Base-by-base conservation (phyloP, 139 green algal species). In the Chlorella ohadii region DNA sequence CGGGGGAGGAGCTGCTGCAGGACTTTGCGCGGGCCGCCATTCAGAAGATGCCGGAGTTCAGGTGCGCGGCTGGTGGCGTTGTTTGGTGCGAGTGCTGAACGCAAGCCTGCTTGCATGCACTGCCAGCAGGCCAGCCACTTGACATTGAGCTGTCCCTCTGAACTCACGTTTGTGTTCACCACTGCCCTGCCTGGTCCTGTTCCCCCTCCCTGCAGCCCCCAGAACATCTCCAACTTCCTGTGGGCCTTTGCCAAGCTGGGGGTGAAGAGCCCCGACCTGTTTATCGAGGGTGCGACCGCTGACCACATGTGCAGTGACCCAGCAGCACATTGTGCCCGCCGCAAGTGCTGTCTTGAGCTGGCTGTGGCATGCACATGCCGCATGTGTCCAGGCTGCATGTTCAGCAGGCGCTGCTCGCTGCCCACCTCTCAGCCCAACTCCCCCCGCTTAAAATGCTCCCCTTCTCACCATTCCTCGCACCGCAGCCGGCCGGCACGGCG, bases 221-320 rank as follows among this genome's bases (percentile, higher is more conserved):
- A 88, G 80, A 88, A 91, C 88, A 84, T 79, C 51, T 86, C 74
- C 67, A 91, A 91, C 39, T 66, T 87, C 38, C 34, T 88, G 36
- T 93, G 89, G 89, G 77, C 77, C 51, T 91, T 89, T 78, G 90
- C 90, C 55, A 88, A 87, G 84, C 84, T 93, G 22, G 82, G 64
- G 7, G 25, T 81, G 22, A n/a, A 68, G 19, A 36, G 83, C 56
- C 23, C 23, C 6, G 39, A 47, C 9, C 71, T 88, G 13, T 88
- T 88, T 67, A 36, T 20, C 2, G 36, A 67, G 36, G 79, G 79
- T 78, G 55, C 44, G 44, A 6, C 6, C 44, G 44, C 44, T 51
- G 44, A n/a, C n/a, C n/a, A n/a, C n/a, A n/a, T n/a, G n/a, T n/a
- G n/a, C n/a, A n/a, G n/a, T n/a, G n/a, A n/a, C n/a, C n/a, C n/a